These are phyloP conservation scores for Excoecaria cochinchinensis DNA, from an alignment of 345 rosid species.

Conservation along the genomic window DNA sequence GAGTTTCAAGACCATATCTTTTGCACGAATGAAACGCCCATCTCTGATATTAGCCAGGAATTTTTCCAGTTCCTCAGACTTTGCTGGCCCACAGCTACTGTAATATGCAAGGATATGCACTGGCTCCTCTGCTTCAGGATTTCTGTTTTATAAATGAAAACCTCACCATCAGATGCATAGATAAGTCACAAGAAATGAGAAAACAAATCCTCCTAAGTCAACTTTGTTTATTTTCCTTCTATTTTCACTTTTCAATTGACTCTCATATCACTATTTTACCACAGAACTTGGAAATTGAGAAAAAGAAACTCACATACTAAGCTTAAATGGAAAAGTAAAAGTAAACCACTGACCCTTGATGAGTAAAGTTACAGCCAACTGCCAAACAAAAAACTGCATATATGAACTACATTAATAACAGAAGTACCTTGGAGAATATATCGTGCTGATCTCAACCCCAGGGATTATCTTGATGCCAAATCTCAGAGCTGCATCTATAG, in stretches of 20 bases:
- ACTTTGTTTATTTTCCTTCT: background rate
- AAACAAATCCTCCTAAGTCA: background rate
- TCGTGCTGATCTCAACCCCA: constrained; percentile 91
- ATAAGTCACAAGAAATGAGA: constrained; percentile 6
- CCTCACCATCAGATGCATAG: constrained; percentile 16
- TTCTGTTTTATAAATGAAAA: constrained; percentile 34
- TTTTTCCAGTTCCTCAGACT: constrained; percentile 60
- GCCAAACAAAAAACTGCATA: background rate
- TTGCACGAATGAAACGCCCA: constrained; percentile 83
- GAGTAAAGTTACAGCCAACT: background rate
- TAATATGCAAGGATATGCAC: constrained; percentile 97
- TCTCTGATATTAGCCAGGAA: constrained; percentile 73
- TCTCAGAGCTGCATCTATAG: constrained; percentile 74
- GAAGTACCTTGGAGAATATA: constrained; percentile 62
- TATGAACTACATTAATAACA: background rate
- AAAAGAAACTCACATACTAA: background rate
- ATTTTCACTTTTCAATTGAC: background rate
- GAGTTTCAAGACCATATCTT: constrained; percentile 68
- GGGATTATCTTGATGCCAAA: constrained; percentile 87
- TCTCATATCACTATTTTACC: background rate
- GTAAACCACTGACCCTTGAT: background rate
- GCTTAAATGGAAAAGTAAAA: background rate
- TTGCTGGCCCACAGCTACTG: constrained; percentile 78
- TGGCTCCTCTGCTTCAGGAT: constrained; percentile 64
- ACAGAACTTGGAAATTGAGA: background rate